A percentile compares a stretch with the other conserved stretches of the same genome.
These are phyloP conservation scores for Aspergillus sp. DNA, from an alignment of 2,329 filamentous ascomycete species.

Conservation along the genomic window DNA sequence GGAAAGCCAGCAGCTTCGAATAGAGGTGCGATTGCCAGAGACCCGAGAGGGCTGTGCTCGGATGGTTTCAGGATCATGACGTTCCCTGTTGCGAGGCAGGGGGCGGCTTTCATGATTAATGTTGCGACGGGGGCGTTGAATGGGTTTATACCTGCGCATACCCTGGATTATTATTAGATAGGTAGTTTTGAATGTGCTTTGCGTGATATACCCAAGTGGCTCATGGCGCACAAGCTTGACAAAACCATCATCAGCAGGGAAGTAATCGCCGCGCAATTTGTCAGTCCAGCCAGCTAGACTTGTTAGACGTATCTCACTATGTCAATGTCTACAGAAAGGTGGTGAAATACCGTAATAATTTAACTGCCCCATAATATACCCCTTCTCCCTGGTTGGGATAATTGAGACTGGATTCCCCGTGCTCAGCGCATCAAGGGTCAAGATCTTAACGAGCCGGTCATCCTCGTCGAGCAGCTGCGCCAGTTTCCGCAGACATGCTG, in stretches of 20 bases:
- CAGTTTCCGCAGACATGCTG: not conserved
- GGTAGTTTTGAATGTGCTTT: too few species aligned
- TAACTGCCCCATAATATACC: not conserved
- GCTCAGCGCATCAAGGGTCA: not conserved
- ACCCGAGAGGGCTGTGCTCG: too few species aligned
- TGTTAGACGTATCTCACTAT: too few species aligned
- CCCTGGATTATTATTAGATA: not conserved
- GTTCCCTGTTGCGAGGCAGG: too few species aligned
- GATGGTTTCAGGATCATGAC: too few species aligned
- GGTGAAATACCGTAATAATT: not conserved
- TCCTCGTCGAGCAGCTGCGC: not conserved
- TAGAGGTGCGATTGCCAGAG: too few species aligned
- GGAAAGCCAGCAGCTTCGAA: too few species aligned
- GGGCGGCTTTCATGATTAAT: not conserved
- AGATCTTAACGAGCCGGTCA: not conserved
- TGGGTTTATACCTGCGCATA: constrained; percentile 1
- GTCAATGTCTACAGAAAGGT: too few species aligned
- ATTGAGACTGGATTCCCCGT: not conserved
- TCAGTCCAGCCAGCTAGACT: not conserved
- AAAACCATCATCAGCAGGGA: not conserved
- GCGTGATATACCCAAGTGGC: not conserved
- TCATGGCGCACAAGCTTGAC: not conserved
- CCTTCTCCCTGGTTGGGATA: not conserved
- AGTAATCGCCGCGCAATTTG: not conserved
- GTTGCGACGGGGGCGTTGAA: not conserved